Evolutionary conservation across 2,329 filamentous ascomycete species (phyloP).

Genomic region (Daldinia eschscholtzii): DNA sequence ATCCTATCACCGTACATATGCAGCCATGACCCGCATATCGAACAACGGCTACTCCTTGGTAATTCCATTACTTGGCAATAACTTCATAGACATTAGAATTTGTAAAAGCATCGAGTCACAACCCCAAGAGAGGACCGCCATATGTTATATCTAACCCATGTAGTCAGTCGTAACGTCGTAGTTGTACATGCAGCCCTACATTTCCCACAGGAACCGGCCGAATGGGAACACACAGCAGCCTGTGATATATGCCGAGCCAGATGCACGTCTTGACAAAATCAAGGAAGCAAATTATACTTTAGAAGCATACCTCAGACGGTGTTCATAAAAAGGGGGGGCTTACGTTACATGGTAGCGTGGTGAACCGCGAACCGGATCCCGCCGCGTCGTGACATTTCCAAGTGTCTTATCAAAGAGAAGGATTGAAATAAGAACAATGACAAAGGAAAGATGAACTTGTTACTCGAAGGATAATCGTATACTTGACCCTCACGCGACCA

Average conservation of each 20-base stretch:
- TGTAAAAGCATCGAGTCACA: neutral
- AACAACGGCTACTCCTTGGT: too few relatives aligned
- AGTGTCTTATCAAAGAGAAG: neutral
- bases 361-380: neutral
- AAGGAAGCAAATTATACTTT: neutral
- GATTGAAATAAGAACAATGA: neutral
- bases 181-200: conserved; percentile 10
- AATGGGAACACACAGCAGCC: neutral
- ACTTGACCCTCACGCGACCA: neutral
- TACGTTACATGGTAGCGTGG: neutral
- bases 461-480: neutral
- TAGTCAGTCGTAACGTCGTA: conserved; percentile 9
- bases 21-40: too few relatives aligned
- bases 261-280: neutral
- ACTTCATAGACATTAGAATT: neutral
- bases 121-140: neutral
- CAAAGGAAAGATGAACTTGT: neutral
- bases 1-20: too few relatives aligned
- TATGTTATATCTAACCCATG: neutral
- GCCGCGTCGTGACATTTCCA: neutral
- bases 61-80: too few relatives aligned
- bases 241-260: neutral
- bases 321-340: neutral
- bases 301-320: neutral
- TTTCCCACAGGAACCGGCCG: neutral